These are phyloP conservation scores for Stachybotrys elegans DNA, from an alignment of 2,329 filamentous ascomycete species.

Conservation along the genomic window DNA sequence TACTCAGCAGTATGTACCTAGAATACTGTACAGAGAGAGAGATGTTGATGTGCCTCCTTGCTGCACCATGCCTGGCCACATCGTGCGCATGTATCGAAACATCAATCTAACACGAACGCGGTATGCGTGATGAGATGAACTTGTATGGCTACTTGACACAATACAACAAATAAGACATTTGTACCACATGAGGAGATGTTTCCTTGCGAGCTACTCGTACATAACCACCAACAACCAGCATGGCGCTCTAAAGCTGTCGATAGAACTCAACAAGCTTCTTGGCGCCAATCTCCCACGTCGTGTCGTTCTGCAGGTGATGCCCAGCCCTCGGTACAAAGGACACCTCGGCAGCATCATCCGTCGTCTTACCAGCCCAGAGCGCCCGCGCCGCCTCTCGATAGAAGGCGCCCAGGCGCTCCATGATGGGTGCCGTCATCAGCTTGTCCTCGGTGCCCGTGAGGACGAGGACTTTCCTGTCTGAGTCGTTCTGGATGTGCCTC, in stretches of 20 bases:
- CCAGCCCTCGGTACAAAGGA: slow-evolving; percentile 37
- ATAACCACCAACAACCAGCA: background rate
- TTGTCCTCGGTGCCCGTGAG: slow-evolving; percentile 34
- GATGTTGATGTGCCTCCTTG: too few species aligned
- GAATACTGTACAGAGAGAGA: too few species aligned
- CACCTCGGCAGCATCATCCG: slow-evolving; percentile 18
- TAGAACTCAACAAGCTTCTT: slow-evolving; percentile 38
- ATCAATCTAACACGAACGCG: too few species aligned
- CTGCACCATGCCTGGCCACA: too few species aligned
- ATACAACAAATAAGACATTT: too few species aligned
- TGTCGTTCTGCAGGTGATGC: slow-evolving; percentile 50
- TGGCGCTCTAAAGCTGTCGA: slow-evolving; percentile 1
- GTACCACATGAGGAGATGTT: too few species aligned
- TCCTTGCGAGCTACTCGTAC: slow-evolving; percentile 1
- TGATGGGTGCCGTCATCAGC: slow-evolving; percentile 32
- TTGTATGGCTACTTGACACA: too few species aligned
- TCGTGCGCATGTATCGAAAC: too few species aligned
- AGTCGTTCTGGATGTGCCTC: slow-evolving; percentile 23
- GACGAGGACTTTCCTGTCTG: slow-evolving; percentile 27
- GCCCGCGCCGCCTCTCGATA: slow-evolving; percentile 8
- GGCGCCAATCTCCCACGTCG: slow-evolving; percentile 41
- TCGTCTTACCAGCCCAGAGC: slow-evolving; percentile 2
- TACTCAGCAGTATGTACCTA: too few species aligned
- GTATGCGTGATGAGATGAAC: too few species aligned
- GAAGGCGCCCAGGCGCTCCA: slow-evolving; percentile 30